A percentile compares a stretch with the other conserved stretches of the same genome.
Evolutionary conservation across 805 yeast genomes (phyloP).

Genomic region (Metschnikowia cubensis): DNA sequence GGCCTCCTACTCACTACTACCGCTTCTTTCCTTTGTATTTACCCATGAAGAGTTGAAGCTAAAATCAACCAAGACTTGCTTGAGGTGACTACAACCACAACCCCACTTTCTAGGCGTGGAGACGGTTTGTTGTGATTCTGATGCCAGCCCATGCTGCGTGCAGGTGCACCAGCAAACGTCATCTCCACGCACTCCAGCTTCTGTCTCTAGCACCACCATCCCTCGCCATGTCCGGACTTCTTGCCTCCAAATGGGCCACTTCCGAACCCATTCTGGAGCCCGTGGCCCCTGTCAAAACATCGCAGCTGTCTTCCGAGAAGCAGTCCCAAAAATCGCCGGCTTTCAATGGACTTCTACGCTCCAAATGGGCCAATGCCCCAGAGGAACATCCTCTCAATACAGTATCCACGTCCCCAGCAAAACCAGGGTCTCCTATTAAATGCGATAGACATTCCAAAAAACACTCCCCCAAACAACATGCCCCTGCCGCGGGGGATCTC

Average conservation of each 20-base stretch:
- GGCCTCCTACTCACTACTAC: no score
- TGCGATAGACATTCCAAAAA: neutral
- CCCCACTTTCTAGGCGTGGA: no score
- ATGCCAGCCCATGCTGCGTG: neutral
- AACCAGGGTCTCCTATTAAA: neutral
- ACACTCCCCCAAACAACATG: neutral
- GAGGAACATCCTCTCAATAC: conserved; percentile 3
- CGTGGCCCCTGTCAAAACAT: neutral
- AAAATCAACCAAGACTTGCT: no score
- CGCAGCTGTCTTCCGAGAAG: neutral
- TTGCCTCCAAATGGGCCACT: conserved; percentile 36
- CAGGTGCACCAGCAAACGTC: conserved; percentile 1
- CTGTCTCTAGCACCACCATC: neutral
- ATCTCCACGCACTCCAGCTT: neutral
- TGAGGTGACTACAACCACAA: no score
- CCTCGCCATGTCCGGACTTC: conserved; percentile 17
- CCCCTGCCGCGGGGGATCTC: neutral
- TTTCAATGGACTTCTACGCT: conserved; percentile 10
- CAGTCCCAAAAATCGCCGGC: neutral
- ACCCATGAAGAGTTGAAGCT: no score
- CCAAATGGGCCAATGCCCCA: conserved; percentile 33
- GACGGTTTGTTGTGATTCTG: no score
- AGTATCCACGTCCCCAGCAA: neutral
- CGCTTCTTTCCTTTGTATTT: no score
- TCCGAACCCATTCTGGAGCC: conserved; percentile 16